A percentile compares a stretch with the other conserved stretches of the same genome.
These are phyloP conservation scores for Karstenula rhodostoma DNA, from an alignment of 2,329 filamentous ascomycete genomes.

Conservation along the genomic window DNA sequence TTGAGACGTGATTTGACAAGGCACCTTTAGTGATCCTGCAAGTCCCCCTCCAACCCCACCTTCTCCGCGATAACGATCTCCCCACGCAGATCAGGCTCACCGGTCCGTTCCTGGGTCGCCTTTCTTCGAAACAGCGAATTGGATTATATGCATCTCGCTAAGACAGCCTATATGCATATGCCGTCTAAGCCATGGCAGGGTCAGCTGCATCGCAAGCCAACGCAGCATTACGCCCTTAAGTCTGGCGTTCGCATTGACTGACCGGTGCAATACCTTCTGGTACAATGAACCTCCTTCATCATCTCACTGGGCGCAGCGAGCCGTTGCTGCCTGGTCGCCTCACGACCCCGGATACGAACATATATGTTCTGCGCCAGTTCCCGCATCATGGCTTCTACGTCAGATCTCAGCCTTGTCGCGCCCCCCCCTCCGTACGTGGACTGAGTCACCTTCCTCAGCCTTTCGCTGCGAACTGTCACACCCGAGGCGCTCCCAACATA, in stretches of 20 bases:
- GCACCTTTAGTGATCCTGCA: neutral
- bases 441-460: neutral
- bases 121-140: slow-evolving; percentile 13
- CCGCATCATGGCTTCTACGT: neutral
- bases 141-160: neutral
- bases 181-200: slow-evolving; percentile 13
- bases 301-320: neutral
- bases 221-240: neutral
- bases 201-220: slow-evolving; percentile 3
- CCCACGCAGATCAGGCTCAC: slow-evolving; percentile 10
- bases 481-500: neutral
- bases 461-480: neutral
- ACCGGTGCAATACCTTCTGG: neutral
- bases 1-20: neutral
- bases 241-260: neutral
- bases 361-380: neutral
- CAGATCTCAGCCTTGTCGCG: slow-evolving; percentile 12
- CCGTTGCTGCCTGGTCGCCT: slow-evolving; percentile 4
- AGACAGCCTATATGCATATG: neutral
- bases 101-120: slow-evolving; percentile 10
- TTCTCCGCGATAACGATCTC: slow-evolving; percentile 10
- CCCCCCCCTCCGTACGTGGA: neutral
- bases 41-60: slow-evolving; percentile 15
- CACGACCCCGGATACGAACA: neutral
- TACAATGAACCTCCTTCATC: neutral